Evolutionary conservation across 2,329 filamentous ascomycete species (phyloP), one percentile per base, ranked within the genome.

Genomic region (Trichophyton rubrum): DNA sequence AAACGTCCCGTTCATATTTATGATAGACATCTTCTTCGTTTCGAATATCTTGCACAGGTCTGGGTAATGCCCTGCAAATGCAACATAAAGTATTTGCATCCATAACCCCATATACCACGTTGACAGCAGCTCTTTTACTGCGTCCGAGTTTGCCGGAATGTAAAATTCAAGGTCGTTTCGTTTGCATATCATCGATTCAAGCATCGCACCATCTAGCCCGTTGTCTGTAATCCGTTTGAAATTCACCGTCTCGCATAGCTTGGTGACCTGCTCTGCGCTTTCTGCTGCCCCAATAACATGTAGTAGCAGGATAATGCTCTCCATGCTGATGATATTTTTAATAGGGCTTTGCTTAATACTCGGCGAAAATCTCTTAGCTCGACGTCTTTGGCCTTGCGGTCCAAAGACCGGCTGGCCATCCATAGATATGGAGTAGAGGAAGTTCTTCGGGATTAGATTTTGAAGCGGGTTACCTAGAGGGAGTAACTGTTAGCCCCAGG

Each of bases 1-100:
- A 27, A 59, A 33, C 8, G 24, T 49, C 27, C 60, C 60, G 30
- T 62, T 55, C 51, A 62, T 38, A 22, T 41, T 24, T 9, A 59
- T 45, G 30, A 49, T 55, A 11, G 20, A 35, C n/a, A 58, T 58
- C 22, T 35, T 40, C 20, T 56, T 30, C 11, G 35, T 47, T 17
- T 59, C 43, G 41, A 62, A 58, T 4, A 58, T 30, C 15, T 35
- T 38, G 22, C 61, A 62, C n/a, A 62, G 30, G 4, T 56, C 49
- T 7, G 30, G 30, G 35, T 58, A 38, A 53, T 58, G 27, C 6
- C 27, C 40, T 38, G 35, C 43, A 9, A 49, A 20, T 27, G 56
- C 27, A n/a, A 58, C 61, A 55, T 51, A 60, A 15, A 53, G 40
- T 49, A 57, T 51, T 55, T 58, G 58, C 27, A 56, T 13, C 61